These are phyloP conservation scores for Sphagnum tenellum DNA, from an alignment of 225 moss, liverwort and hornwort genomes.

Conservation along the genomic window DNA sequence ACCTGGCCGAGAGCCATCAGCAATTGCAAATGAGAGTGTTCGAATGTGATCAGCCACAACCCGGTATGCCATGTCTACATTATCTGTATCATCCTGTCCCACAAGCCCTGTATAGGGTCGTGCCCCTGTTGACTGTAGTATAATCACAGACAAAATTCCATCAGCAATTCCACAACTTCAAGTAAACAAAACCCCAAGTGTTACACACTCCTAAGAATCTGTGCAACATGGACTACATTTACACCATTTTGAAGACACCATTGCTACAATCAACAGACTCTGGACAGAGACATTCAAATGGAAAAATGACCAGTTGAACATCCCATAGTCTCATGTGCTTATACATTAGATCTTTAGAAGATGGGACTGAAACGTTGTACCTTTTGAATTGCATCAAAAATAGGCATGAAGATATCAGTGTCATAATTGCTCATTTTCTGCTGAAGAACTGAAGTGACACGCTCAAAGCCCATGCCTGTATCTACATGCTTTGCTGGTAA, in stretches of 20 bases:
- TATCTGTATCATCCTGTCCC: conserved; percentile 52
- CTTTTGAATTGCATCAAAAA: conserved; percentile 51
- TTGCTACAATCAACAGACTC: no score
- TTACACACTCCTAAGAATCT: no score
- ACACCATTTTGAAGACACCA: no score
- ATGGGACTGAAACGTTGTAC: neutral
- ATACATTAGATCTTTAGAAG: no score
- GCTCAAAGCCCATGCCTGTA: conserved; percentile 57
- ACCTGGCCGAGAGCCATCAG: conserved; percentile 58
- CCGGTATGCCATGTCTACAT: conserved; percentile 54
- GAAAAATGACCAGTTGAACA: no score
- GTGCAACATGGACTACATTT: no score
- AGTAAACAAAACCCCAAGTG: no score
- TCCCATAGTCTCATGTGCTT: no score
- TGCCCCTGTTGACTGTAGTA: conserved; percentile 34
- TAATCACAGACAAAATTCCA: neutral
- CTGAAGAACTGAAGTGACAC: conserved; percentile 33
- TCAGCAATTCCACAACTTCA: no score
- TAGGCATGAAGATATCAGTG: conserved; percentile 51
- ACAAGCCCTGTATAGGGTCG: conserved; percentile 43
- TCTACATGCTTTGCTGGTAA: conserved; percentile 56
- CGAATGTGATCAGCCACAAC: conserved; percentile 61
- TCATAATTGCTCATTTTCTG: conserved; percentile 65
- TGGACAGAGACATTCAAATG: no score
- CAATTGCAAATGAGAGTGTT: conserved; percentile 58